Conservation (phyloP, 164 flowering plant species). For the Macadamia integrifolia region DNA sequence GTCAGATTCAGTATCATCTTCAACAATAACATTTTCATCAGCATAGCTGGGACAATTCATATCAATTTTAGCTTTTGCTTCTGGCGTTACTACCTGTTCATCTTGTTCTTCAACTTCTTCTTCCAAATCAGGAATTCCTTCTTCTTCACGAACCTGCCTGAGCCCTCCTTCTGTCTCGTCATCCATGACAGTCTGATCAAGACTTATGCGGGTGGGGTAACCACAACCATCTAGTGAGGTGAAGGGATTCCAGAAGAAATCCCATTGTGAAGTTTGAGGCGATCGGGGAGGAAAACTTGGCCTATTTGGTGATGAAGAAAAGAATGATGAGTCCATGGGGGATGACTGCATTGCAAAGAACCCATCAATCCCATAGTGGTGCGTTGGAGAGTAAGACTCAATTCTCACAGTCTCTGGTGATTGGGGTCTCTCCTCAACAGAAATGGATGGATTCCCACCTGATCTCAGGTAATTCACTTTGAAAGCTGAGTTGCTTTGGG, state of each 20-base stretch:
- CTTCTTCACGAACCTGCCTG: constrained; percentile 82
- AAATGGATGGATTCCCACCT: constrained; percentile 58
- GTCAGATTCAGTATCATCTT: constrained; percentile 41
- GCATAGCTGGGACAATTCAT: constrained; percentile 4
- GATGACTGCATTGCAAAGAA: constrained; percentile 62
- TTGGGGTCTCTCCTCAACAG: constrained; percentile 77
- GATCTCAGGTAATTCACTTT: constrained; percentile 54
- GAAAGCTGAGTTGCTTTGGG: constrained; percentile 31
- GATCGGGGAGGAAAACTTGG: constrained; percentile 62
- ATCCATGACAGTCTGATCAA: constrained; percentile 45
- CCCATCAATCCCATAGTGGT: constrained; percentile 60
- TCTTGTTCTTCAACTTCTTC: constrained; percentile 64
- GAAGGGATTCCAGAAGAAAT: constrained; percentile 97
- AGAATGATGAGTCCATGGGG: constrained; percentile 38
- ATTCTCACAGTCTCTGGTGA: constrained; percentile 75
- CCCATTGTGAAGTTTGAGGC: constrained; percentile 87
- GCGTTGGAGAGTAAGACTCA: constrained; percentile 56
- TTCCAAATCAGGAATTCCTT: constrained; percentile 95
- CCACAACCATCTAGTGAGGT: constrained; percentile 81
- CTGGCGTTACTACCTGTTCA: constrained; percentile 11
- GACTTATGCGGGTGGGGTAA: constrained; percentile 45
- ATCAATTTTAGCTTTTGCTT: constrained; percentile 30
- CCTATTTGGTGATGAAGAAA: constrained; percentile 42
- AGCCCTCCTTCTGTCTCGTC: constrained; percentile 66
- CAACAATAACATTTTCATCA: constrained; percentile 42